Evolutionary conservation across 139 green algal species (phyloP).

Genomic region (Coelastrella sp.): DNA sequence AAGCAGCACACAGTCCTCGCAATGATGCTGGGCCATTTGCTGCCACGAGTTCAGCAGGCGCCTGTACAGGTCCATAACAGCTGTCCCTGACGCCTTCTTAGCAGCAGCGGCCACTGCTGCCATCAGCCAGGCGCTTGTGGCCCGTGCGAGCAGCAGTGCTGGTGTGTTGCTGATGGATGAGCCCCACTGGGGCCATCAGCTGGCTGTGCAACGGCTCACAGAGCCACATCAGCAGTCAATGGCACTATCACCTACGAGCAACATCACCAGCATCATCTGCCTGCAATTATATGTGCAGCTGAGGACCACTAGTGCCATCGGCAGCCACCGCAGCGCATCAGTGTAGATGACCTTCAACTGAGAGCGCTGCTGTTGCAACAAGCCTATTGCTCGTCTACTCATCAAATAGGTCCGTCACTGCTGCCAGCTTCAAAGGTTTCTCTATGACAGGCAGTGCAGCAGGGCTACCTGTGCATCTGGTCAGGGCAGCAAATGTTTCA

Average conservation of each 20-base stretch:
- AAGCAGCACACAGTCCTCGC: too few species aligned
- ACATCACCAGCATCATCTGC: neutral
- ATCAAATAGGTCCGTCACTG: neutral
- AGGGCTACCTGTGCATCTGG: too few species aligned
- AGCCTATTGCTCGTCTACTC: neutral
- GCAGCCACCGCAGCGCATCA: neutral
- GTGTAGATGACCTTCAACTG: neutral
- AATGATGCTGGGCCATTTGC: neutral
- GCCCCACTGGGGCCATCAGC: neutral
- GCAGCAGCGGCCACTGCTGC: neutral
- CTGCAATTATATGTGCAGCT: neutral
- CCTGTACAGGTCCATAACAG: too few species aligned
- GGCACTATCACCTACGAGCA: neutral
- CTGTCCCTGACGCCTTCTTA: neutral
- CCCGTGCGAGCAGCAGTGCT: too few species aligned
- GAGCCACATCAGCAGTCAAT: slow-evolving; percentile 8
- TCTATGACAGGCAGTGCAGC: too few species aligned
- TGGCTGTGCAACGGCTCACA: neutral
- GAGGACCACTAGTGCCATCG: neutral
- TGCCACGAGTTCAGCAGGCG: neutral
- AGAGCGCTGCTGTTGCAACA: neutral
- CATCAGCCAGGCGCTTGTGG: too few species aligned
- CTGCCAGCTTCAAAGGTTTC: neutral
- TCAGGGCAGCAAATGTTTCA: too few species aligned
- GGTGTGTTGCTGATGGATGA: too few species aligned